Evolutionary conservation across 257 asterid genomes (phyloP).

Genomic region (Scutellaria galericulata): DNA sequence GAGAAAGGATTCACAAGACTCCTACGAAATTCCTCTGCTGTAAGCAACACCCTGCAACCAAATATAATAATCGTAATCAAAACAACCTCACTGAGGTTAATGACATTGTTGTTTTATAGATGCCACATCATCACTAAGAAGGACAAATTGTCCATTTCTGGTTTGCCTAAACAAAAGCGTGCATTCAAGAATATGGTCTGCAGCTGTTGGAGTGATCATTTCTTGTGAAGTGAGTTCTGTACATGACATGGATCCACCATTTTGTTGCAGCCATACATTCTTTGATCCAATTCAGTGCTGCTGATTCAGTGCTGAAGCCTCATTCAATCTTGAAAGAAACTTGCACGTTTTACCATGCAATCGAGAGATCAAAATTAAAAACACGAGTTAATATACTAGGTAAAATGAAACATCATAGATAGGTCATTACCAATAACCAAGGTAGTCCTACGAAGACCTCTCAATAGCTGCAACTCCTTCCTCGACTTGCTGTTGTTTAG

Average conservation of each 20-base stretch:
- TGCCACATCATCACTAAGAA: conserved; percentile 70
- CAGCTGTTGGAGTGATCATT: conserved; percentile 73
- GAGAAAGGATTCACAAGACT: conserved; percentile 77
- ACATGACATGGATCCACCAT: conserved; percentile 88
- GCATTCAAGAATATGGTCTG: conserved; percentile 83
- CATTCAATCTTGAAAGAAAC: conserved; percentile 62
- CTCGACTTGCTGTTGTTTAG: conserved; percentile 74
- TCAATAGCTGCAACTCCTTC: conserved; percentile 76
- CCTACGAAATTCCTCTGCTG: conserved; percentile 66
- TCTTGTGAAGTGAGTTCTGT: conserved; percentile 74
- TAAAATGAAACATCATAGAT: not conserved
- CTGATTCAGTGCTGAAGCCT: conserved; percentile 67
- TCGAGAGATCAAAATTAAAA: conserved; percentile 44
- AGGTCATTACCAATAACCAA: conserved; percentile 62
- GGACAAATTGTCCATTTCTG: conserved; percentile 63
- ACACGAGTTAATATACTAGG: conserved; percentile 17
- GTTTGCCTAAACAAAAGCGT: conserved; percentile 59
- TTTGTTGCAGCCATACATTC: conserved; percentile 61
- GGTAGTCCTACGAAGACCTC: conserved; percentile 73
- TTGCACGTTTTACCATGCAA: conserved; percentile 65
- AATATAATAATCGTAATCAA: not conserved
- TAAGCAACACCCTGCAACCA: conserved; percentile 65
- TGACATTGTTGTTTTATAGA: not conserved
- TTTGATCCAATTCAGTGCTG: conserved; percentile 84
- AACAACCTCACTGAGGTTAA: not conserved